A percentile compares a stretch with the other conserved stretches of the same genome.
Conservation (phyloP, 2,329 filamentous ascomycete species). For the Colletotrichum tabaci region DNA sequence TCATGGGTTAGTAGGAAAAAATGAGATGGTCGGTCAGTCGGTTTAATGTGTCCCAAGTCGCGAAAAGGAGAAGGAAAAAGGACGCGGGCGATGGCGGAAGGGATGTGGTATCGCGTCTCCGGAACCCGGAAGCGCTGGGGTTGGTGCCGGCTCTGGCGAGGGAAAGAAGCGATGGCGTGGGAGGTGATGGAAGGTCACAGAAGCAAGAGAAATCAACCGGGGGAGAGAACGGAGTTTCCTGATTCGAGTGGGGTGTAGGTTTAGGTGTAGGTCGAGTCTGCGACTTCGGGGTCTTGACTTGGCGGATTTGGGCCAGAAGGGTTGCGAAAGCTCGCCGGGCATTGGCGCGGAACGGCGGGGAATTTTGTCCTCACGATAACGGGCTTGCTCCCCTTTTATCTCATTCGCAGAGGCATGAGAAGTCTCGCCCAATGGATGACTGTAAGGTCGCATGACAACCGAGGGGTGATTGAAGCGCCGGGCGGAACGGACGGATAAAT, state of each 20-base stretch:
- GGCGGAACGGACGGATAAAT: conserved; percentile 17
- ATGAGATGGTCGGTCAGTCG: conserved; percentile 33
- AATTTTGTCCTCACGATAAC: conserved; percentile 6
- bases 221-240: conserved; percentile 36
- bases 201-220: conserved; percentile 5
- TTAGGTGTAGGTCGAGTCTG: background rate
- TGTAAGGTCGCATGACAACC: background rate
- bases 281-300: conserved; percentile 9
- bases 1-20: conserved; percentile 6
- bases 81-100: background rate
- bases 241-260: conserved; percentile 21
- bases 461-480: conserved; percentile 5
- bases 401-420: no score
- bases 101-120: background rate
- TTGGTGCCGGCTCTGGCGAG: background rate
- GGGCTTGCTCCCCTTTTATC: background rate
- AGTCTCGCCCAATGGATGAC: background rate
- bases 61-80: background rate
- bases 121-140: conserved; percentile 15
- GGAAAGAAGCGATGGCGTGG: background rate
- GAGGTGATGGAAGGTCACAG: conserved; percentile 34
- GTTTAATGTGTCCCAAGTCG: conserved; percentile 34
- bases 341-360: conserved; percentile 27
- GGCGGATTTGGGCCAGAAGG: background rate
- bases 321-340: conserved; percentile 25